Evolutionary conservation across 805 yeast species (phyloP).

Genomic region (Cyberlindnera lachancei): DNA sequence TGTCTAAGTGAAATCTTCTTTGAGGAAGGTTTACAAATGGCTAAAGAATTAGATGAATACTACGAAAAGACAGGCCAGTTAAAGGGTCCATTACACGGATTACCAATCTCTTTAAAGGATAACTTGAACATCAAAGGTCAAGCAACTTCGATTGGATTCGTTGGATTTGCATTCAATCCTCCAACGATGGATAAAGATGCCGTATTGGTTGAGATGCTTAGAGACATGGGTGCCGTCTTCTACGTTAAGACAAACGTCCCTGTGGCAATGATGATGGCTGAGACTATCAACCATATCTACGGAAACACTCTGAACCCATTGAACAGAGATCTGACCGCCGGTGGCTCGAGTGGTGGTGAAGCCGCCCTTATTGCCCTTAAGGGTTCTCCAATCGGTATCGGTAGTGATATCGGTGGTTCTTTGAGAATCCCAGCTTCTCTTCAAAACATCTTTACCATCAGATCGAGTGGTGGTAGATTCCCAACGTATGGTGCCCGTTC

Average conservation of each 20-base stretch:
- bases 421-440: slow-evolving; percentile 41
- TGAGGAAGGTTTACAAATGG: slow-evolving; percentile 49
- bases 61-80: slow-evolving; percentile 39
- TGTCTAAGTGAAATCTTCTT: slow-evolving; percentile 34
- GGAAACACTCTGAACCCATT: slow-evolving; percentile 42
- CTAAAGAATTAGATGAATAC: slow-evolving; percentile 46
- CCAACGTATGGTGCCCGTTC: slow-evolving; percentile 24
- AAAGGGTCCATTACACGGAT: slow-evolving; percentile 61
- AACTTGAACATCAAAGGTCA: slow-evolving; percentile 34
- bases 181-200: slow-evolving; percentile 28
- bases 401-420: slow-evolving; percentile 49
- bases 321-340: slow-evolving; percentile 36
- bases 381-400: slow-evolving; percentile 46
- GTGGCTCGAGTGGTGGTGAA: slow-evolving; percentile 52
- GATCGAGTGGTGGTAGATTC: slow-evolving; percentile 39
- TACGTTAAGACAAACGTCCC: slow-evolving; percentile 50
- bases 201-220: slow-evolving; percentile 32
- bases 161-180: slow-evolving; percentile 33
- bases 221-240: slow-evolving; percentile 44
- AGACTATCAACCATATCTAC: slow-evolving; percentile 35
- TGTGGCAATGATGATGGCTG: slow-evolving; percentile 42
- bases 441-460: slow-evolving; percentile 34
- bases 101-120: slow-evolving; percentile 57
- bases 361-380: slow-evolving; percentile 37
- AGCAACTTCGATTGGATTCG: slow-evolving; percentile 43